Evolutionary conservation across 2,329 filamentous ascomycete genomes (phyloP), one percentile per base, ranked within the genome.

Genomic region (Ramularia collo-cygni): DNA sequence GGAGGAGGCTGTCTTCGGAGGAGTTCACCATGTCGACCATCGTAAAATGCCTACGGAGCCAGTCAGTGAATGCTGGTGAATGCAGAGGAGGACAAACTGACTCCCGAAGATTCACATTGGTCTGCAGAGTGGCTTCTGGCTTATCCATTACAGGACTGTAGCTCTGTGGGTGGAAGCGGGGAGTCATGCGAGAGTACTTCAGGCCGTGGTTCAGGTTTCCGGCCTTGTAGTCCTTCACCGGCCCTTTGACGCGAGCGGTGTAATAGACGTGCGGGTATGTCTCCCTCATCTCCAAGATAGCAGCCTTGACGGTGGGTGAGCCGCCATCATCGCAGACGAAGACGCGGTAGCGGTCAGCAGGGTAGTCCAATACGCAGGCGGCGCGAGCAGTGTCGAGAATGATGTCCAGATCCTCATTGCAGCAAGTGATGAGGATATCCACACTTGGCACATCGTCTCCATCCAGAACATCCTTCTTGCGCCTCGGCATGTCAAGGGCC

Each of bases 131-230:
- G 21, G 21, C 21, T 24, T 24, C 21, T 10, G 21, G 21, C 21
- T 24, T 24, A 6, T 24, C 21, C 21, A 24, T 24, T 6, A 24
- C 21, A 24, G 21, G 21, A 10, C 21, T 24, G 21, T 24, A 24
- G 10, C 21, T 24, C 21, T 24, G 21, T 6, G 6, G 21, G 21
- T 24, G 10, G 10, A 24, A 24, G 10, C 21, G 21, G 6, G 21
- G 21, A 10, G 21, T 24, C 21, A 24, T 24, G 21, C 21, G 21
- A 24, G 21, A 24, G 21, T 47, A 39, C 8, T 9, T 27, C n/a
- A 52, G 44, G 24, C 74, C 78, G 40, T 76, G 74, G 59, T 79
- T 81, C 37, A 81, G 63, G 54, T 81, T 81, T 36, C 77, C 77
- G 1, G 77, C 76, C 64, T 81, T 81, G 66, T 76, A 80, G 54